Percentiles rank a stretch among this genome's conserved stretches.
These are phyloP conservation scores for Phytophthora aleatoria DNA, from an alignment of 352 stramenopile species.

Conservation along the genomic window DNA sequence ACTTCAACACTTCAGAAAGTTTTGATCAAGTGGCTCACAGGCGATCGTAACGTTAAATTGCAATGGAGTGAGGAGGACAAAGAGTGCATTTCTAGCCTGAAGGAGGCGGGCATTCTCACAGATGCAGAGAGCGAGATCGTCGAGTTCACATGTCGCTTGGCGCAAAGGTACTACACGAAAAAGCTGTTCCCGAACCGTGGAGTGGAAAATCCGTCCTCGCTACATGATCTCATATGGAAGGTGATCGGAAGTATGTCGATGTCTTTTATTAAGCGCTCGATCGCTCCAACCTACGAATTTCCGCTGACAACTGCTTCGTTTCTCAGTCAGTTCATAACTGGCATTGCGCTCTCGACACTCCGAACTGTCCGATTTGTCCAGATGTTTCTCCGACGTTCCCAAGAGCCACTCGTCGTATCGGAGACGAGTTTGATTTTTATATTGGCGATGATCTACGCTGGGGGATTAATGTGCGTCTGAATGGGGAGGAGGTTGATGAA, in stretches of 20 bases:
- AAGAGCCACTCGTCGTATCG: neutral
- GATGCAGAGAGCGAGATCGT: neutral
- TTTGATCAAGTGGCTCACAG: neutral
- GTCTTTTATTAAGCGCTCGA: neutral
- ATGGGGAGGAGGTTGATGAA: neutral
- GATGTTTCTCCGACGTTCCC: neutral
- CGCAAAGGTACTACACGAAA: neutral
- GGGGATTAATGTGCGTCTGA: neutral
- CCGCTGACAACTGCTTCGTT: neutral
- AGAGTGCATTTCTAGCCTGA: neutral
- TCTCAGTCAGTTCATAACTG: neutral
- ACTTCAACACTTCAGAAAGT: neutral
- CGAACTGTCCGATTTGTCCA: neutral
- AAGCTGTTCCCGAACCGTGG: neutral
- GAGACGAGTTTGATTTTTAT: slow-evolving; percentile 1
- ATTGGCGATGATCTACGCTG: neutral
- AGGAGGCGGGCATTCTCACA: neutral
- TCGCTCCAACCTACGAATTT: neutral
- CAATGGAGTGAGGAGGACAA: neutral
- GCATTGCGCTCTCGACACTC: neutral
- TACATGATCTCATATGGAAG: neutral
- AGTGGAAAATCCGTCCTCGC: neutral
- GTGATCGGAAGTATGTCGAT: neutral
- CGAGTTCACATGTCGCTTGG: neutral
- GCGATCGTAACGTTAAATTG: neutral